Conservation (phyloP, 768 basidiomycete species). For the Chlorophyllum brunneum region DNA sequence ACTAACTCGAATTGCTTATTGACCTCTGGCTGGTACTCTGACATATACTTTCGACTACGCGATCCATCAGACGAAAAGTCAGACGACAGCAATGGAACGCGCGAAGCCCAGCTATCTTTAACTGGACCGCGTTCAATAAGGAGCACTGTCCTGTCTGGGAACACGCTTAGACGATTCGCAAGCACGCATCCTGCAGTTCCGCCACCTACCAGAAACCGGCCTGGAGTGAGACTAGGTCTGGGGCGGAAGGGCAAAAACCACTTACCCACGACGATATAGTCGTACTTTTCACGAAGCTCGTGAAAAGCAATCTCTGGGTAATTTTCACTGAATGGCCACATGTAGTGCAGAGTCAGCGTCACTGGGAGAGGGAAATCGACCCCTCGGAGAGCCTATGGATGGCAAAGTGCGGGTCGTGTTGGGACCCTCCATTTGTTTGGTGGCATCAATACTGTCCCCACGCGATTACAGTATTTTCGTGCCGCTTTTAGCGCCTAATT, state of each 20-base stretch:
- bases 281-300: constrained; percentile 11
- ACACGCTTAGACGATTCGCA: constrained; percentile 53
- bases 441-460: too few species aligned
- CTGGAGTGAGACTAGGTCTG: not conserved
- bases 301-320: constrained; percentile 6
- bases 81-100: constrained; percentile 15
- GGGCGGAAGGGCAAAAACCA: not conserved
- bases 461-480: too few species aligned
- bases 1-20: constrained; percentile 29
- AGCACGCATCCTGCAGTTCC: constrained; percentile 60
- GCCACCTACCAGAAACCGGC: constrained; percentile 38
- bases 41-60: constrained; percentile 37
- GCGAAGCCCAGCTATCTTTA: constrained; percentile 20
- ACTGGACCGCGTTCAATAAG: constrained; percentile 60
- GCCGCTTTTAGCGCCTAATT: too few species aligned
- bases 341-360: not conserved
- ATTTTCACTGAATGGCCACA: constrained; percentile 8
- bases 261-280: constrained; percentile 16
- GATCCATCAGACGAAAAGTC: constrained; percentile 15
- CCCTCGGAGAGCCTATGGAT: not conserved
- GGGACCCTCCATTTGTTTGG: too few species aligned
- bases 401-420: not conserved
- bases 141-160: constrained; percentile 45
- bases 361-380: not conserved
- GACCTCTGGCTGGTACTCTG: constrained; percentile 39